Base-by-base conservation (phyloP, 305 asterid genomes). In the Solanum chacoense region DNA sequence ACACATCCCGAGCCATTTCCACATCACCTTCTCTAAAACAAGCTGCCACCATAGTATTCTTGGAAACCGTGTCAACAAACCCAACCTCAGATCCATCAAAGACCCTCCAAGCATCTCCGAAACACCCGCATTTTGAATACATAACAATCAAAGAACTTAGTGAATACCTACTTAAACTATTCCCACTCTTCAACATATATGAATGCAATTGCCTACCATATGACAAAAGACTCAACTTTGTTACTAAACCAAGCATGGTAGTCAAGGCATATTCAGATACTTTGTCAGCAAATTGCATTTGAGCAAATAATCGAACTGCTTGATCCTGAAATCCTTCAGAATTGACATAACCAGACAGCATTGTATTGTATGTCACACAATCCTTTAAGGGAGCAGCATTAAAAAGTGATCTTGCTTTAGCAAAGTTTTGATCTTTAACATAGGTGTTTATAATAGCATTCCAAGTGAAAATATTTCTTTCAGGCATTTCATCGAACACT, bases 81-180 rank as follows among this genome's bases (percentile, higher is more conserved):
- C 90, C 71, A 9, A 63, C 78, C 8, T 79, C 72, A 84, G 85
- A 86, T 76, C 89, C 93, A 71, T 90, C 74, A 87, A 95, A 94
- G 83, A 94, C 96, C 63, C 84, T 78, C 88, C 90, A 89, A 36
- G 96, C 92, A 90, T 94, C 95, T 84, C 16, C 50, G 88, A 94
- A 95, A 59, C 92, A 90, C 79, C 94, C 96, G 40, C 97, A 94
- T 92, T 97, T 97, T 8, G 99, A 96, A 88, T 97, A 95, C 99
- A 97, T 97, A 72, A 93, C 96, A 34, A 96, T 88, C 90, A 97
- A 92, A 90, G 99, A 94, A 92, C 96, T 97, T 87, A 94, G 88
- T 1, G 97, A 92, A 87, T 94, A 97, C 16, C 74, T 88, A 90
- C 96, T 94, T 73, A 90, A 84, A 90, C 94, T 92, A 88, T 94